Evolutionary conservation across 345 rosid genomes (phyloP), one percentile per base, ranked within the genome.

Genomic region (Ricinus communis): DNA sequence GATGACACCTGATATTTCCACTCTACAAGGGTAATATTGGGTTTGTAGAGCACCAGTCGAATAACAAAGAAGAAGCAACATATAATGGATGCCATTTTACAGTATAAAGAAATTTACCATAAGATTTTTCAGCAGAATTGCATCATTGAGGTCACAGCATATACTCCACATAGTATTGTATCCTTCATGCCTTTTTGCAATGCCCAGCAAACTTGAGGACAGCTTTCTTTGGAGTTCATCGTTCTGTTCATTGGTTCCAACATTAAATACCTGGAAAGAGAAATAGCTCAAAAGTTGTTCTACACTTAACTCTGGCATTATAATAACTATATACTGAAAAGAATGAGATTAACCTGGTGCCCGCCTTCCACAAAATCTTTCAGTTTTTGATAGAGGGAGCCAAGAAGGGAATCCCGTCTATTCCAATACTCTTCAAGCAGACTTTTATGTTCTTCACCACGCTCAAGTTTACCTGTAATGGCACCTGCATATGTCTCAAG

Each of bases 121-220:
- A 40, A 91, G 91, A 78, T 75, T 87, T 81, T 74, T 85, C n/a
- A 95, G 93, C 58, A 92, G 82, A 33, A 68, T 81, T 24, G 89
- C 79, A 83, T 95, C 98, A 71, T 89, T 85, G 66, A 93, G 89
- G 77, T 91, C 96, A 78, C 86, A 91, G 68, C 96, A 92, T 75
- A 95, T 82, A 78, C 66, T 81, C 98, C 97, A 95, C 88, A 92
- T 82, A 25, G 89, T 85, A 55, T 80, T 84, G 74, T 95, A 90
- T 68, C 87, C 90, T 66, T 86, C 97, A 78, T 95, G 94, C 71
- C 83, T 82, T 83, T 89, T 93, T 61, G 96, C 93, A 59, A 86
- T 71, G 65, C 85, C 71, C 55, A 93, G 77, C 91, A 95, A 85
- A 78, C 79, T 82, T 57, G 87, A 81, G 47, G 92, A 87, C 57